Percentiles rank a stretch among this genome's conserved stretches.
phyloP scores from a whole-genome alignment of 345 rosid genomes.

The Eucalyptus pauciflora region DNA sequence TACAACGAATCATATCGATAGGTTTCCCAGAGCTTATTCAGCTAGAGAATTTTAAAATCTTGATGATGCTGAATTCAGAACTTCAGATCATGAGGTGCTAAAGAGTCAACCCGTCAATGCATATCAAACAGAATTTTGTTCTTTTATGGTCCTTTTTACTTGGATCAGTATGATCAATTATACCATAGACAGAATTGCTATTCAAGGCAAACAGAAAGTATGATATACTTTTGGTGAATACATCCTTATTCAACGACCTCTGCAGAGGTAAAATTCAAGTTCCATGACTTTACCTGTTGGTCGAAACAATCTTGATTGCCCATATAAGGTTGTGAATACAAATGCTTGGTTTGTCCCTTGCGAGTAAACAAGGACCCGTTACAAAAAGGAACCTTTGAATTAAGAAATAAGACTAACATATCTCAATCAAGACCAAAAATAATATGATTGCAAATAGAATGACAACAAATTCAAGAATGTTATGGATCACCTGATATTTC shows the following conservation, averaged over 20 bases:
- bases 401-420: neutral
- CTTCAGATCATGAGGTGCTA: neutral
- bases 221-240: neutral
- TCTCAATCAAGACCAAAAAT: neutral
- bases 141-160: neutral
- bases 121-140: neutral
- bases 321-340: conserved; percentile 84
- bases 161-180: neutral
- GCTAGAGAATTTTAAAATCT: neutral
- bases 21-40: neutral
- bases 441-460: neutral
- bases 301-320: conserved; percentile 80
- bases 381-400: neutral
- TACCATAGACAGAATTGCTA: neutral
- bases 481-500: conserved; percentile 62
- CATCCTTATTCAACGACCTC: too few relatives aligned
- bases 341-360: conserved; percentile 78
- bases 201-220: neutral
- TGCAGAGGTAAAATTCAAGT: too few relatives aligned
- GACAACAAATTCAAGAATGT: neutral
- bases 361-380: neutral
- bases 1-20: neutral
- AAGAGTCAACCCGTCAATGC: neutral
- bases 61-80: neutral
- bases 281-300: conserved; percentile 53